Evolutionary conservation across 345 rosid genomes (phyloP), one percentile per base, ranked within the genome.

Genomic region (Rubroshorea leprosula): DNA sequence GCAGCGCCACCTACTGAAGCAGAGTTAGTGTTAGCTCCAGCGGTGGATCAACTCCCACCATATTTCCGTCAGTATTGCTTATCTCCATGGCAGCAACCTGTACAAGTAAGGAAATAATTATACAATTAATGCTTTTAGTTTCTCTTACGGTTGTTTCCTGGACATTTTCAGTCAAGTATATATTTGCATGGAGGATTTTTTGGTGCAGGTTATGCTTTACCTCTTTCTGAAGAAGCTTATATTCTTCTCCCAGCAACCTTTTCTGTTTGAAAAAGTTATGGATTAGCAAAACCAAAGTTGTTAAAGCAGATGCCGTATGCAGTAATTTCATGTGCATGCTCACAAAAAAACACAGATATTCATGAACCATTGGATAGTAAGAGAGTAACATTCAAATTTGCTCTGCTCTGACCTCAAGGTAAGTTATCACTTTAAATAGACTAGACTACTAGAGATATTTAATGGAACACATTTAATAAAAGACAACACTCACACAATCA

Each of bases 231-330:
- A 79, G 75, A 21, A 45, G 35, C 35, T 48, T 58, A 15, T 79
- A 71, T 55, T 76, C 78, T 53, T 68, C 72, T 51, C 25, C 54
- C 67, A 73, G 70, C 63, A 46, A 51, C 46, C 41, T 66, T 57
- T 68, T 76, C 77, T 79, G 74, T 21, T 25, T 14, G 39, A 15
- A 55, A 13, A 35, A 35, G 41, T 35, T 35, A 2, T 6, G 41
- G 41, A 35, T 35, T 6, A 35, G 13, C 6, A n/a, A 18, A 21
- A 23, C 18, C 9, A 4, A 4, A 44, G 18, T 1, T n/a, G 16
- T 44, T 15, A 44, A 14, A 44, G 18, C 14, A 44, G 18, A 44
- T 44, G 41, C 5, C 7, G 41, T 35, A 35, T 35, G 41, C n/a
- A n/a, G n/a, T n/a, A n/a, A n/a, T n/a, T n/a, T n/a, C n/a, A n/a